A percentile compares a stretch with the other conserved stretches of the same genome.
Conservation (phyloP, 768 basidiomycete genomes). For the Coprinopsis cinerea region DNA sequence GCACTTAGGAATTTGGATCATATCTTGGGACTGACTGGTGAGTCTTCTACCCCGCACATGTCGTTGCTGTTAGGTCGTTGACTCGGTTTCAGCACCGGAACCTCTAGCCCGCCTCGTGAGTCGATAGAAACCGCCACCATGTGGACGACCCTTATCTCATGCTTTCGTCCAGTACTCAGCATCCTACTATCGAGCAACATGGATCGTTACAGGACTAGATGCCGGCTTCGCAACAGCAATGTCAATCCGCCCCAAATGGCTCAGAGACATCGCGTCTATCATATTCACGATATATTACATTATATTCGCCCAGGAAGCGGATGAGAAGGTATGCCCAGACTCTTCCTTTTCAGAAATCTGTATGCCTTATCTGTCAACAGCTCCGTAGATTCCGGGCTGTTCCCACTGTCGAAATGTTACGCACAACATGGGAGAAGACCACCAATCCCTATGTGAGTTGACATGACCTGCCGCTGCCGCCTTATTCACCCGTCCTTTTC, state of each 20-base stretch:
- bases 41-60: slow-evolving; percentile 20
- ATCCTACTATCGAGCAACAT: slow-evolving; percentile 93
- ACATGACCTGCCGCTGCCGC: neutral
- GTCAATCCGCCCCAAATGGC: slow-evolving; percentile 86
- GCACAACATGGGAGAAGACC: slow-evolving; percentile 96
- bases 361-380: slow-evolving; percentile 32
- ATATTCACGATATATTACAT: slow-evolving; percentile 90
- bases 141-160: slow-evolving; percentile 6
- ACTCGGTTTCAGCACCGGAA: slow-evolving; percentile 66
- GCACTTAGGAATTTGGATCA: slow-evolving; percentile 80
- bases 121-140: slow-evolving; percentile 9
- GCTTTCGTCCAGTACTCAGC: slow-evolving; percentile 64
- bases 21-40: slow-evolving; percentile 76
- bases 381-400: slow-evolving; percentile 88
- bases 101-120: slow-evolving; percentile 83
- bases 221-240: slow-evolving; percentile 97
- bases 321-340: slow-evolving; percentile 76
- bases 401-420: slow-evolving; percentile 94
- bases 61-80: neutral
- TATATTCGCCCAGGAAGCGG: slow-evolving; percentile 78
- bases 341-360: neutral
- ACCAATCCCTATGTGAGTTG: slow-evolving; percentile 78
- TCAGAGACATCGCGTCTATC: slow-evolving; percentile 81
- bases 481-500: slow-evolving; percentile 5
- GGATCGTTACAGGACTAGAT: slow-evolving; percentile 91